phyloP scores from a whole-genome alignment of 129 eudicot genomes.

The Arctium lappa region DNA sequence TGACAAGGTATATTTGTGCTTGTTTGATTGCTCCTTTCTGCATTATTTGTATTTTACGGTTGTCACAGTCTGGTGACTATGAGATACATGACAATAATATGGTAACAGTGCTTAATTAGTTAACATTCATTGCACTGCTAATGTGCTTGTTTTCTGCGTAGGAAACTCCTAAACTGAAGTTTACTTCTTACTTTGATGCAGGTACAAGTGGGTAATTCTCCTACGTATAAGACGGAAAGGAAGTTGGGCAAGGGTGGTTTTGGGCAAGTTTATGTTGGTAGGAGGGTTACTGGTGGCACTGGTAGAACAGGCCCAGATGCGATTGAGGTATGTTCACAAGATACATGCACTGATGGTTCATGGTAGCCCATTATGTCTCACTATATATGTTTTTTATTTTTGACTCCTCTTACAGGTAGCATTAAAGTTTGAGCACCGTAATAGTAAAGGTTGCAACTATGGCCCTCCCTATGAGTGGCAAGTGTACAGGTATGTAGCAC shows the following conservation, averaged over 20 bases:
- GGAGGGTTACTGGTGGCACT: constrained; percentile 77
- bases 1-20: constrained; percentile 60
- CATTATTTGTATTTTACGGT: background rate
- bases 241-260: constrained; percentile 99
- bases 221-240: constrained; percentile 81
- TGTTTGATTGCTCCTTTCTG: background rate
- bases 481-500: constrained; percentile 74
- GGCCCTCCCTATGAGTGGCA: constrained; percentile 99
- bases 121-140: background rate
- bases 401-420: constrained; percentile 56
- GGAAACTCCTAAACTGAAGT: background rate
- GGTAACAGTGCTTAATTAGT: background rate
- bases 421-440: constrained; percentile 97
- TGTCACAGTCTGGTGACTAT: background rate
- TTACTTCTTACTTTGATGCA: constrained; percentile 28
- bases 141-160: background rate
- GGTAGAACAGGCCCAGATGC: constrained; percentile 95
- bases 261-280: constrained; percentile 98
- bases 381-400: background rate
- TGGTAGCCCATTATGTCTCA: background rate
- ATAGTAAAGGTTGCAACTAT: constrained; percentile 96
- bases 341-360: background rate
- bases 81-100: constrained; percentile 1
- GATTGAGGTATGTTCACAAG: constrained; percentile 58
- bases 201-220: constrained; percentile 98